Evolutionary conservation across 331 rosid genomes (phyloP).

Genomic region (Telfairia occidentalis): DNA sequence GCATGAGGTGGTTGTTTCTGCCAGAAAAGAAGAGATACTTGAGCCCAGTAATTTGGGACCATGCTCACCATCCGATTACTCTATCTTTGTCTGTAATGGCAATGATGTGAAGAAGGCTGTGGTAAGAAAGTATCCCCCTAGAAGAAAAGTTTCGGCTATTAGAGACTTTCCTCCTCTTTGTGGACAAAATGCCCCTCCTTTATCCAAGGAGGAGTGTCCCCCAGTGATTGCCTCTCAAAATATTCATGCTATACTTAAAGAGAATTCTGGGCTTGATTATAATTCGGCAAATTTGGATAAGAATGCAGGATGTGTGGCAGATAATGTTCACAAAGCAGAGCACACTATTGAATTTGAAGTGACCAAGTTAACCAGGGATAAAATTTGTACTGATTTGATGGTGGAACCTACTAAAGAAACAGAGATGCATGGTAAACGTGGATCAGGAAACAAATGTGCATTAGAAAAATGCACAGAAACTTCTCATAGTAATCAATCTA

Average conservation of each 20-base stretch:
- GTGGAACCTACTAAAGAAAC: constrained; percentile 17
- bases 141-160: constrained; percentile 50
- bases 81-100: constrained; percentile 19
- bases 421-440: constrained; percentile 17
- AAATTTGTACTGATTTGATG: constrained; percentile 15
- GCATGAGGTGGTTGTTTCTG: constrained; percentile 13
- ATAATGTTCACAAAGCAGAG: constrained; percentile 20
- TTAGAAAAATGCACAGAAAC: constrained; percentile 5
- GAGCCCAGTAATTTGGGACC: constrained; percentile 10
- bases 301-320: constrained; percentile 20
- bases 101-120: constrained; percentile 21
- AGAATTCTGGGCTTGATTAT: constrained; percentile 16
- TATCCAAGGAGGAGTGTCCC: constrained; percentile 13
- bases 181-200: constrained; percentile 41
- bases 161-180: constrained; percentile 58
- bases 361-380: constrained; percentile 14
- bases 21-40: constrained; percentile 22
- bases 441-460: constrained; percentile 9
- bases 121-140: constrained; percentile 41
- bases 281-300: background rate
- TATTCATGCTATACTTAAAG: constrained; percentile 16
- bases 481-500: constrained; percentile 20
- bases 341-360: constrained; percentile 11
- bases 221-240: constrained; percentile 10
- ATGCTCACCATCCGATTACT: constrained; percentile 16